A percentile compares a stretch with the other conserved stretches of the same genome.
Conservation (phyloP, 768 basidiomycete genomes). For the Asterophora lycoperdoides region DNA sequence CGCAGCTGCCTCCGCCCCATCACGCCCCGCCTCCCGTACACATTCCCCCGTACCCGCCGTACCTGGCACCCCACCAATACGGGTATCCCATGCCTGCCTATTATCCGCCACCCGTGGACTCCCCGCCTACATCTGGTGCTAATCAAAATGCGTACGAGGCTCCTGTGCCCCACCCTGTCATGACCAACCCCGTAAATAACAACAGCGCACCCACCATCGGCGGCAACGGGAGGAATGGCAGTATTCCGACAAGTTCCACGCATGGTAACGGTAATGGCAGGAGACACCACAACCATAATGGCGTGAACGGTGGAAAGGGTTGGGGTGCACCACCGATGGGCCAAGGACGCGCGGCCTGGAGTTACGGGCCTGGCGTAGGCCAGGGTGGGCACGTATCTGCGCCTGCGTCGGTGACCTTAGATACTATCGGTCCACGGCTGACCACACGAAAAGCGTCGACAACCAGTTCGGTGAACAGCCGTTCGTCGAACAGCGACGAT, state of each 20-base stretch:
- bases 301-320: constrained; percentile 29
- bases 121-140: constrained; percentile 20
- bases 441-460: constrained; percentile 52
- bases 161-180: constrained; percentile 17
- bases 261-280: constrained; percentile 25
- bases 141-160: constrained; percentile 24
- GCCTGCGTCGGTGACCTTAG: constrained; percentile 30
- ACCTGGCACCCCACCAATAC: constrained; percentile 30
- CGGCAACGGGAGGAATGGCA: constrained; percentile 29
- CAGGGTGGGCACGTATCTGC: constrained; percentile 39
- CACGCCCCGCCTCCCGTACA: constrained; percentile 26
- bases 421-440: constrained; percentile 63
- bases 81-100: constrained; percentile 26
- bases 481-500: constrained; percentile 62
- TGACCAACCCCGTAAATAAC: constrained; percentile 18
- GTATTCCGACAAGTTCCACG: constrained; percentile 20
- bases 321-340: constrained; percentile 27
- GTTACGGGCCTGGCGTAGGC: constrained; percentile 60
- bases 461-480: constrained; percentile 51
- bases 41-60: constrained; percentile 33
- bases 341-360: constrained; percentile 56
- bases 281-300: constrained; percentile 26
- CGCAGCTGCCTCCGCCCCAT: constrained; percentile 29
- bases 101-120: constrained; percentile 24
- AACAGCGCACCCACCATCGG: constrained; percentile 23